phyloP scores from a whole-genome alignment of 768 basidiomycete species.

The Boletus insuetus region DNA sequence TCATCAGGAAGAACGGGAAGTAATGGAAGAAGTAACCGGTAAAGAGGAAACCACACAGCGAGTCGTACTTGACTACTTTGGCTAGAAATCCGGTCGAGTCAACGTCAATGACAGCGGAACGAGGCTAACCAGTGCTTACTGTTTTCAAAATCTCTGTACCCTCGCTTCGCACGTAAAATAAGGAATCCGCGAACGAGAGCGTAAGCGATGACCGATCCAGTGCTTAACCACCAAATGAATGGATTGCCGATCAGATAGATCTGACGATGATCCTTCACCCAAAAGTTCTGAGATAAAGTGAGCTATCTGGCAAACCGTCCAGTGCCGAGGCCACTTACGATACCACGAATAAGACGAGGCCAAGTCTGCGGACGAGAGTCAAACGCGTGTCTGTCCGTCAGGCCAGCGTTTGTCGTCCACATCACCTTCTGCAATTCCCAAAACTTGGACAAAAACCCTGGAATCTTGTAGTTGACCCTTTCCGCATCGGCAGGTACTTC shows the following conservation, averaged over 20 bases:
- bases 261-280: slow-evolving; percentile 95
- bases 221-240: slow-evolving; percentile 87
- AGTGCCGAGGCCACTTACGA: slow-evolving; percentile 53
- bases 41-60: slow-evolving; percentile 87
- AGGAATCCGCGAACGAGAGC: slow-evolving; percentile 69
- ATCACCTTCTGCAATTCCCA: slow-evolving; percentile 89
- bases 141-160: slow-evolving; percentile 88
- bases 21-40: slow-evolving; percentile 92
- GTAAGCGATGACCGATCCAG: slow-evolving; percentile 68
- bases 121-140: slow-evolving; percentile 49
- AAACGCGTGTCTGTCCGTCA: slow-evolving; percentile 92
- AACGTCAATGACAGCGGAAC: not conserved
- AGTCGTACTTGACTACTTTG: slow-evolving; percentile 88
- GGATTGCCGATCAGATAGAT: slow-evolving; percentile 97
- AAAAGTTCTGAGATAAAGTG: slow-evolving; percentile 71
- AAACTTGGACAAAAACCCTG: slow-evolving; percentile 90
- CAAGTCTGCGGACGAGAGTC: slow-evolving; percentile 92
- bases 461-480: slow-evolving; percentile 89
- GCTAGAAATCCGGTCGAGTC: slow-evolving; percentile 43
- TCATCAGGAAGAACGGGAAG: slow-evolving; percentile 96
- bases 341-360: slow-evolving; percentile 90
- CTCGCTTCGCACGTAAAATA: slow-evolving; percentile 85
- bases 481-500: slow-evolving; percentile 68
- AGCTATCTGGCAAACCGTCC: not conserved
- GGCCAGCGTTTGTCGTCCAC: slow-evolving; percentile 95